Evolutionary conservation across 108 stramenopile species (phyloP), one percentile per base, ranked within the genome.

Genomic region (Fistulifera pelliculosa): DNA sequence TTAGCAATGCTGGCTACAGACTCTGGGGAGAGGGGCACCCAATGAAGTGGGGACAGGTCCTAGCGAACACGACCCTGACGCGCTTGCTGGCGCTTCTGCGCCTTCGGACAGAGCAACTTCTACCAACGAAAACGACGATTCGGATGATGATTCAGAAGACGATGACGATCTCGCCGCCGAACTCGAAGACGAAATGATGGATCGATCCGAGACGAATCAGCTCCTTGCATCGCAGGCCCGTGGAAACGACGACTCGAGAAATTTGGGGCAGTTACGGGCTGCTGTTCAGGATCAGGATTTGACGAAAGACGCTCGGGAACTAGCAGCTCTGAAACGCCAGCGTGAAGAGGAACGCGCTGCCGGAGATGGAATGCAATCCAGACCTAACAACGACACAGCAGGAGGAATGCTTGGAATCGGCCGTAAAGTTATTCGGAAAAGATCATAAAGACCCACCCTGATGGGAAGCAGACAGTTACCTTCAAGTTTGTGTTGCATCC

Each of bases 401-500:
- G 28, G 47, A 27, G 13, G 38, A 17, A 40, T 47, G 0, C 40
- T n/a, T 15, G 41, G 44, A 35, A 40, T 49, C 21, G 68, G 65
- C 21, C 56, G 68, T 4, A 83, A 85, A 57, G 73, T 85, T n/a
- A 73, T 92, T 51, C 70, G 90, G 14, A 70, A 82, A 69, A 69
- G 19, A 64, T 87, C 15, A 84, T 75, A 2, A 92, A 86, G 66
- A 93, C 92, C 0, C 49, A 75, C 49, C 75, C 83, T 1, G 85
- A 89, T 54, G 92, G 92, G 15, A 68, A 65, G 15, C 79, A 80
- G 28, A 78, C 65, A 25, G 80, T 77, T 13, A 89, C 79, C 10
- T 93, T 93, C 72, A 79, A 89, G 50, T 90, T 90, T 52, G 81
- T 93, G 35, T 70, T 89, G 10, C 60, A 72, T 27, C 73, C 66